Percentiles rank a stretch among this genome's conserved stretches.
phyloP scores from a whole-genome alignment of 2,329 filamentous ascomycete genomes.

The Hymenoscyphus fructigenus region DNA sequence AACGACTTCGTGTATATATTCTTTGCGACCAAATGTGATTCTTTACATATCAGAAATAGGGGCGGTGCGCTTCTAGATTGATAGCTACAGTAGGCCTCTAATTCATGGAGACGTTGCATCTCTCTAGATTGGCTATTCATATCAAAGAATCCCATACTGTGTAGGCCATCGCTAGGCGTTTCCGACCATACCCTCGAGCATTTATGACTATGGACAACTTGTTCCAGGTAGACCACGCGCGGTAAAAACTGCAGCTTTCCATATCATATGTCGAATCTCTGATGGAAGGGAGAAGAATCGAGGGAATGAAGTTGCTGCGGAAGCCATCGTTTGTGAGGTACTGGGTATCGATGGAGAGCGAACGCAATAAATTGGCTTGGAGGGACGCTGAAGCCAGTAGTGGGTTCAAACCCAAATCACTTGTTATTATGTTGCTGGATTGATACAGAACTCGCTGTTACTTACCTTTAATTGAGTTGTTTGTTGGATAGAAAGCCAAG shows the following conservation, averaged over 20 bases:
- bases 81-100: neutral
- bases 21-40: neutral
- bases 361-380: neutral
- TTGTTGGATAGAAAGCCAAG: neutral
- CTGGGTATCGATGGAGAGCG: neutral
- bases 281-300: neutral
- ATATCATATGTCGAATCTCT: neutral
- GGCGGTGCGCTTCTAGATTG: neutral
- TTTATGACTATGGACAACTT: neutral
- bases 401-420: neutral
- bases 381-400: neutral
- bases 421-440: neutral
- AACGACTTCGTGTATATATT: neutral
- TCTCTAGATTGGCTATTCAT: neutral
- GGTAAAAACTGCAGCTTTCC: neutral
- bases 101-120: neutral
- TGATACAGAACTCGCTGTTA: neutral
- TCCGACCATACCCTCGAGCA: neutral
- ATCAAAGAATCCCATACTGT: neutral
- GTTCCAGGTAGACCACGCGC: neutral
- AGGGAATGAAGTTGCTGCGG: neutral
- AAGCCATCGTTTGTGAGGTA: neutral
- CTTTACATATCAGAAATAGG: neutral
- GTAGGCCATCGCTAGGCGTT: neutral
- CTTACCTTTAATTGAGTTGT: neutral